Evolutionary conservation across 805 yeast species (phyloP).

Genomic region (Kockiozyma suomiensis): DNA sequence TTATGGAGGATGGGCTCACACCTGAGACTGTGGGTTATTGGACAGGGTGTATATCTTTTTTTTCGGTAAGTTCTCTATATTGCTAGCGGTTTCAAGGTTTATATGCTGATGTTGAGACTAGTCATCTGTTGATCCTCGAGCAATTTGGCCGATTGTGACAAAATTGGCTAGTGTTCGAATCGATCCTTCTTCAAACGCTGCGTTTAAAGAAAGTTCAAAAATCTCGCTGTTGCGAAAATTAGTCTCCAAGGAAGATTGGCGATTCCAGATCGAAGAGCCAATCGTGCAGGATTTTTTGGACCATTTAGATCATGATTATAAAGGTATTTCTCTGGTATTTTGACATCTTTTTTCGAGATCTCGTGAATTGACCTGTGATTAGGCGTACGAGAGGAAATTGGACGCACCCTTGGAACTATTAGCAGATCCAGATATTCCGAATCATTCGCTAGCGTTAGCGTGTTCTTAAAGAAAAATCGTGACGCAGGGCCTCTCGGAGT

Average conservation of each 20-base stretch:
- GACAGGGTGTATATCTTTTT: conserved; percentile 72
- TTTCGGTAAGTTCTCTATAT: conserved; percentile 41
- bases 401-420: conserved; percentile 57
- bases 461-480: conserved; percentile 47
- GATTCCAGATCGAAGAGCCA: conserved; percentile 47
- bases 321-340: conserved; percentile 24
- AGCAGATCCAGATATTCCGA: conserved; percentile 50
- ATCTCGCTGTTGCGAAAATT: conserved; percentile 57
- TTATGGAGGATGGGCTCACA: conserved; percentile 61
- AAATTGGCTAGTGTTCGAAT: conserved; percentile 53
- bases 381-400: conserved; percentile 69
- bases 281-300: conserved; percentile 49
- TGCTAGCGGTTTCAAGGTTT: background rate
- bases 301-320: conserved; percentile 57
- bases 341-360: too few species aligned
- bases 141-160: conserved; percentile 57
- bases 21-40: conserved; percentile 77
- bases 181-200: conserved; percentile 58
- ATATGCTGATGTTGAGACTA: conserved; percentile 38
- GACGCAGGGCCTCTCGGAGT: conserved; percentile 45
- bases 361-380: conserved; percentile 56
- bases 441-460: conserved; percentile 46
- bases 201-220: conserved; percentile 65
- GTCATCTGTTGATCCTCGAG: conserved; percentile 50
- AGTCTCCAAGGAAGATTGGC: conserved; percentile 56